phyloP scores from a whole-genome alignment of 805 yeast species.

The Candida mattraensis region DNA sequence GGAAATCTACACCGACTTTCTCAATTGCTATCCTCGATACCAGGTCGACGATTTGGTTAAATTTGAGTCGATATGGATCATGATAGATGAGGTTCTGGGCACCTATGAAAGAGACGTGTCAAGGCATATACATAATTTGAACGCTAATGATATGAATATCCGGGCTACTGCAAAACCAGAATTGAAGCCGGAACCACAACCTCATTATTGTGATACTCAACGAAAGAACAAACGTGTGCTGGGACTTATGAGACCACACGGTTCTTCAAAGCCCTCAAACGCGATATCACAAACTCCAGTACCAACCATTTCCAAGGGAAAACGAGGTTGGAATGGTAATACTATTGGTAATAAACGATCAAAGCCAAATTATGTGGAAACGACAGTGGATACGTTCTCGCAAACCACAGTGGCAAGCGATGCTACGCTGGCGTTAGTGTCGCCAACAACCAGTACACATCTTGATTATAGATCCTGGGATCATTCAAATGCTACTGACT shows the following conservation, averaged over 20 bases:
- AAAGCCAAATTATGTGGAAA: constrained; percentile 6
- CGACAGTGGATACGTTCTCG: constrained; percentile 8
- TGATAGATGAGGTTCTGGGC: constrained; percentile 31
- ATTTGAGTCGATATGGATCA: constrained; percentile 26
- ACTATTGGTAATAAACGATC: constrained; percentile 7
- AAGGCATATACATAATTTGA: constrained; percentile 12
- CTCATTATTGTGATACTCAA: constrained; percentile 1
- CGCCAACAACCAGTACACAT: constrained; percentile 9
- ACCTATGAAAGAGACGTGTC: constrained; percentile 40
- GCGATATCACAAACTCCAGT: neutral
- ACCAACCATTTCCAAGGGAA: constrained; percentile 4
- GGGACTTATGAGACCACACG: constrained; percentile 17
- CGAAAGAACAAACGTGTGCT: constrained; percentile 14
- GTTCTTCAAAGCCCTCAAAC: constrained; percentile 4
- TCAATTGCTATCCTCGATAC: constrained; percentile 31
- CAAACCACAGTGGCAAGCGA: constrained; percentile 8
- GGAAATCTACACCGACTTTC: constrained; percentile 30
- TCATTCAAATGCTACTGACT: constrained; percentile 3
- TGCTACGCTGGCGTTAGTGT: constrained; percentile 10
- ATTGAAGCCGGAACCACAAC: constrained; percentile 4
- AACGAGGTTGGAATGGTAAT: constrained; percentile 2
- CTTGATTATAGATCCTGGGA: too few relatives aligned
- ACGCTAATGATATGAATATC: constrained; percentile 17
- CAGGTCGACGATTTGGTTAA: constrained; percentile 33
- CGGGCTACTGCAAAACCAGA: constrained; percentile 6